Evolutionary conservation across 345 rosid species (phyloP), one percentile per base, ranked within the genome.

Genomic region (Dipteronia dyeriana): DNA sequence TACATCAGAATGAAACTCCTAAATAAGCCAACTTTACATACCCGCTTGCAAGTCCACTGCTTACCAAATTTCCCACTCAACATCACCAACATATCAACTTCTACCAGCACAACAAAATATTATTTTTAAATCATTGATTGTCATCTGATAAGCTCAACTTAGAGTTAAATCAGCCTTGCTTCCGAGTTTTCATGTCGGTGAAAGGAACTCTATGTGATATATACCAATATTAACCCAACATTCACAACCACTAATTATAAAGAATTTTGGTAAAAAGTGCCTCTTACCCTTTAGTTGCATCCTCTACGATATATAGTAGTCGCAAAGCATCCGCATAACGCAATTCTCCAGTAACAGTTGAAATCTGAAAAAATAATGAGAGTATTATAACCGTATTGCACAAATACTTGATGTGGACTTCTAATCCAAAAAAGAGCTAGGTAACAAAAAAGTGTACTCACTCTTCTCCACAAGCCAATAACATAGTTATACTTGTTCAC

Each of bases 381-480:
- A 49, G 47, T 1, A 62, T 26, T 66, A 66, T 34, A 25, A 75
- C 31, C 31, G 7, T 19, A 34, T 10, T 29, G 1, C 4, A n/a
- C 6, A 31, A 4, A 5, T 26, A 43, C 16, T 17, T 34, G 16
- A 71, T 69, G 62, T 76, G 63, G 66, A 16, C 26, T 38, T 45
- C 34, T 45, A 63, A 69, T 60, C n/a, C 14, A 16, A 54, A 25
- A 16, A 54, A 25, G 17, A 68, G 71, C 49, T 20, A 57, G 3
- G 72, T 23, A 62, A 22, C 7, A 66, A 68, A 64, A 16, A 68
- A 63, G 23, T 12, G 25, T 0, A 84, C 97, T 96, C 77, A 96
- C 99, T 77, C 97, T 91, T 87, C 87, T 92, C 99, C 98, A 96
- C 56, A 91, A 82, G 86, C 97, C 88, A 72, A 92, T 77, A 73